phyloP scores from a whole-genome alignment of 306 rosid genomes.

The Delonix regia region DNA sequence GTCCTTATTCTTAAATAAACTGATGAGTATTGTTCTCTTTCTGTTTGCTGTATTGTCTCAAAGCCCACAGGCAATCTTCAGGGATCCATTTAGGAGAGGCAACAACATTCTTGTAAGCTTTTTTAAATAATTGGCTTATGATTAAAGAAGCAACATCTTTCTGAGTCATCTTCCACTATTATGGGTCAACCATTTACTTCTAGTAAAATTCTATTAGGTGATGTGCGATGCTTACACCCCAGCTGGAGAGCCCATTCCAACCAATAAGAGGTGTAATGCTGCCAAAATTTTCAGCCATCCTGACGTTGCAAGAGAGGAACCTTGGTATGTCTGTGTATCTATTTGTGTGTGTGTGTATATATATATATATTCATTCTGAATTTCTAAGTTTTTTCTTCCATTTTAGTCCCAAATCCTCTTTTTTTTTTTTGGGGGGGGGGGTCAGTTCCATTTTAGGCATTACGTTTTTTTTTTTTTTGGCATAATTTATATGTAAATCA shows the following conservation, averaged over 20 bases:
- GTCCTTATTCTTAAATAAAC: not conserved
- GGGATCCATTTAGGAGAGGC: conserved; percentile 72
- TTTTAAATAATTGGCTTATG: not conserved
- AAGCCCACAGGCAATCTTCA: conserved; percentile 70
- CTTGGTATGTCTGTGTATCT: too few relatives aligned
- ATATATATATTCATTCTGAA: not conserved
- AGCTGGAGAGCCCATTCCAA: conserved; percentile 67
- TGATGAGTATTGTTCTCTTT: not conserved
- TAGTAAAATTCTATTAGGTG: conserved; percentile 36
- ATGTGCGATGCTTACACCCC: conserved; percentile 71
- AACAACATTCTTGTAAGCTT: conserved; percentile 62
- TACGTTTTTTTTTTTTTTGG: not conserved
- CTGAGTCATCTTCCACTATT: not conserved
- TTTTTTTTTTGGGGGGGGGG: not conserved
- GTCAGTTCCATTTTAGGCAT: too few relatives aligned
- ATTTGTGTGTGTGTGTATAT: too few relatives aligned
- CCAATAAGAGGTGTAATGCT: conserved; percentile 58
- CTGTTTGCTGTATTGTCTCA: conserved; percentile 6
- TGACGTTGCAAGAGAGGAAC: conserved; percentile 58
- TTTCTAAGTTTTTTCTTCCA: not conserved
- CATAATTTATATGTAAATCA: not conserved
- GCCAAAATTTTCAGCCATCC: conserved; percentile 65
- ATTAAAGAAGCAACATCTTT: not conserved
- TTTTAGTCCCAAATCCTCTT: too few relatives aligned
- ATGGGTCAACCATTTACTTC: not conserved